A percentile compares a stretch with the other conserved stretches of the same genome.
phyloP scores from a whole-genome alignment of 345 rosid genomes.

The Linum lewisii region DNA sequence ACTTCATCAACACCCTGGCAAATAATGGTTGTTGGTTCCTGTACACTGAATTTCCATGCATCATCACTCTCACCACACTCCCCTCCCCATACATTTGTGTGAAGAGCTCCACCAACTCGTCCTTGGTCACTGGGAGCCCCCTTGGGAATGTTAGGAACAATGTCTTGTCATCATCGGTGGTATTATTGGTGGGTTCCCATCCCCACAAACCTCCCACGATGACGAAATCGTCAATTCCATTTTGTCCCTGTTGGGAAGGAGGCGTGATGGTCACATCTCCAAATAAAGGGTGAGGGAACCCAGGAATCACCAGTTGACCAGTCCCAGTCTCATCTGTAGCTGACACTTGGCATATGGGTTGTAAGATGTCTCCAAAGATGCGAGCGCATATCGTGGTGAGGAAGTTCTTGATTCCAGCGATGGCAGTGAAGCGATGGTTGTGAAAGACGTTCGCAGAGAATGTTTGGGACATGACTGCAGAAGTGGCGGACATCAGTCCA shows the following conservation, averaged over 20 bases:
- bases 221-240: conserved; percentile 7
- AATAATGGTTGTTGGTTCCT: conserved; percentile 31
- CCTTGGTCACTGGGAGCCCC: conserved; percentile 31
- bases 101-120: conserved; percentile 32
- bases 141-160: conserved; percentile 40
- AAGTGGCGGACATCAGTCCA: conserved; percentile 15
- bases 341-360: neutral
- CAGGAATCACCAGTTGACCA: conserved; percentile 21
- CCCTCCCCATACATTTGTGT: conserved; percentile 15
- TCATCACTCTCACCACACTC: conserved; percentile 21
- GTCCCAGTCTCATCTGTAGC: neutral
- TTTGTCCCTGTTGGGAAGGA: neutral
- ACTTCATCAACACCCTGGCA: conserved; percentile 27
- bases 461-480: conserved; percentile 18
- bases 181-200: conserved; percentile 16
- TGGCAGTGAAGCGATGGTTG: conserved; percentile 24
- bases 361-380: conserved; percentile 31
- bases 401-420: conserved; percentile 30
- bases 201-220: conserved; percentile 27
- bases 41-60: conserved; percentile 19
- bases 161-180: conserved; percentile 32
- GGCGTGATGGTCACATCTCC: conserved; percentile 23
- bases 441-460: conserved; percentile 21
- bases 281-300: conserved; percentile 35
- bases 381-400: conserved; percentile 27